phyloP scores from a whole-genome alignment of 305 asterid genomes.

The Rubia peregrina region DNA sequence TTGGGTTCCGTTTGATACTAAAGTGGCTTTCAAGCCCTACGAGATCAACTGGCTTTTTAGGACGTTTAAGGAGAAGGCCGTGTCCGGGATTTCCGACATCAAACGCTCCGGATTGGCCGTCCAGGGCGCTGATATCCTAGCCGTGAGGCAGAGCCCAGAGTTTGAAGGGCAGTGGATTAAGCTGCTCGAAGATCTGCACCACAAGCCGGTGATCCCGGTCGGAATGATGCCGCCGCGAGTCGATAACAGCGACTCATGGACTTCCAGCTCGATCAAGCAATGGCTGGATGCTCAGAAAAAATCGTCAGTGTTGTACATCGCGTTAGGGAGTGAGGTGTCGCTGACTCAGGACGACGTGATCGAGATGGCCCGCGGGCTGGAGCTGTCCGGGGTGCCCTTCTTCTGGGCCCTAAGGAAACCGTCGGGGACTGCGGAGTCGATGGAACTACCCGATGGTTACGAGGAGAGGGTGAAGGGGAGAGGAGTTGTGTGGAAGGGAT shows the following conservation, averaged over 20 bases:
- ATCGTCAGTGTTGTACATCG: constrained; percentile 19
- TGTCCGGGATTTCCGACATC: constrained; percentile 7
- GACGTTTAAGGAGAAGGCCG: background rate
- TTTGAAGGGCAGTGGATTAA: constrained; percentile 16
- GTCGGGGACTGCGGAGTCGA: background rate
- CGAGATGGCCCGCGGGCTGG: constrained; percentile 29
- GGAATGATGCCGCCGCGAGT: constrained; percentile 12
- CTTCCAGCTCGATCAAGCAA: constrained; percentile 1
- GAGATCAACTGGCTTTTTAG: constrained; percentile 13
- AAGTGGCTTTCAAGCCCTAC: background rate
- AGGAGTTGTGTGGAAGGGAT: constrained; percentile 14
- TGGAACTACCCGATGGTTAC: background rate
- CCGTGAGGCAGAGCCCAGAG: constrained; percentile 11
- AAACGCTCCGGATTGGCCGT: background rate
- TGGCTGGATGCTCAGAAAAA: constrained; percentile 17
- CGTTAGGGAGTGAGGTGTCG: constrained; percentile 25
- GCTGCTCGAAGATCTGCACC: constrained; percentile 6
- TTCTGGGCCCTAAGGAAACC: constrained; percentile 27
- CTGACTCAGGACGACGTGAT: constrained; percentile 12
- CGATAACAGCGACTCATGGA: constrained; percentile 8
- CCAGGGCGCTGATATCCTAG: background rate
- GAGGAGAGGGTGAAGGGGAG: constrained; percentile 11
- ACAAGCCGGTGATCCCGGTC: constrained; percentile 5
- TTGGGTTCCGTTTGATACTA: constrained; percentile 17
- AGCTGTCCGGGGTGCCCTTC: constrained; percentile 26